Evolutionary conservation across 768 basidiomycete species (phyloP).

Genomic region (Tubosaeta brunneosetosa): DNA sequence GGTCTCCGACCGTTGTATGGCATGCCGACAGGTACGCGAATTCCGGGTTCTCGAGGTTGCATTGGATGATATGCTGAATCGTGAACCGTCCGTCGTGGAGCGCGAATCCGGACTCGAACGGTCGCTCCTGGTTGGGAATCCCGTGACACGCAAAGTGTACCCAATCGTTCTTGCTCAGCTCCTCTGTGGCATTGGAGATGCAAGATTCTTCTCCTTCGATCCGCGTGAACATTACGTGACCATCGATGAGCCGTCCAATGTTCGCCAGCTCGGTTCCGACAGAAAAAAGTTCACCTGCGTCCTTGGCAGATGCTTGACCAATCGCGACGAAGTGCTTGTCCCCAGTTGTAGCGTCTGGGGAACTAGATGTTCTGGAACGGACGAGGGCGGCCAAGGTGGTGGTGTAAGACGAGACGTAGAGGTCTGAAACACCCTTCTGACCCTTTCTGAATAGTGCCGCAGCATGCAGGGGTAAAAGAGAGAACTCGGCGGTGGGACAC

Average conservation of each 20-base stretch:
- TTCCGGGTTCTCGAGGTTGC: neutral
- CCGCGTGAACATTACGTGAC: neutral
- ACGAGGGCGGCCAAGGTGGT: neutral
- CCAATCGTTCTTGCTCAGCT: neutral
- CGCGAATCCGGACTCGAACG: neutral
- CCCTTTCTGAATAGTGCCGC: neutral
- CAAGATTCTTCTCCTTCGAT: neutral
- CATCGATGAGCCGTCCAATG: neutral
- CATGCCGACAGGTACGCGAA: neutral
- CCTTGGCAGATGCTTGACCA: neutral
- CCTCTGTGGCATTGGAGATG: neutral
- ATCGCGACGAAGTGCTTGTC: neutral
- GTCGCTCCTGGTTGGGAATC: neutral
- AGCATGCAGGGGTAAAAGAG: neutral
- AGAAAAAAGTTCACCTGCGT: neutral
- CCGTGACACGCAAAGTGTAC: neutral
- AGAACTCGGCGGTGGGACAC: neutral
- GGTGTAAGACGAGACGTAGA: neutral
- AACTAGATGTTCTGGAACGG: neutral
- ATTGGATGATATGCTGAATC: neutral
- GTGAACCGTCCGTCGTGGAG: neutral
- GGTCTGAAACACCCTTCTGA: neutral
- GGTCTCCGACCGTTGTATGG: neutral
- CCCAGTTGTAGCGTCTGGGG: neutral
- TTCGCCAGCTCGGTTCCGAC: neutral